phyloP scores from a whole-genome alignment of 768 basidiomycete species.

The Panus rudis region DNA sequence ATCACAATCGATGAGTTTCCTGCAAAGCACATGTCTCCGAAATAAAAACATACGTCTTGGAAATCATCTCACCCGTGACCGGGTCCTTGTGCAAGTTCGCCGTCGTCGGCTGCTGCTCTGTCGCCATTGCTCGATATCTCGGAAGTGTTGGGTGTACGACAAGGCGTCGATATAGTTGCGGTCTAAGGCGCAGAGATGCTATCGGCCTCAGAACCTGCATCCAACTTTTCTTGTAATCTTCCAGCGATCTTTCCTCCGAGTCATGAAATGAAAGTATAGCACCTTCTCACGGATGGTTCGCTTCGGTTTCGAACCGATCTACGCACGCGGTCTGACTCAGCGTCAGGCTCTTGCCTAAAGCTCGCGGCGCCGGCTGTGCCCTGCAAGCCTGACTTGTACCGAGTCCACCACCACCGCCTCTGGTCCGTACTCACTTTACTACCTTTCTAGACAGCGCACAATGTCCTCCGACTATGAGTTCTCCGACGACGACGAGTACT shows the following conservation, averaged over 20 bases:
- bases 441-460: slow-evolving; percentile 9
- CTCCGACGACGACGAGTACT: slow-evolving; percentile 58
- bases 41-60: slow-evolving; percentile 70
- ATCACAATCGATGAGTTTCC: slow-evolving; percentile 19
- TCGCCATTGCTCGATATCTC: slow-evolving; percentile 28
- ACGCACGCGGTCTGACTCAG: too few relatives aligned
- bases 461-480: slow-evolving; percentile 66
- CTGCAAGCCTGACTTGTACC: too few relatives aligned
- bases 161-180: too few relatives aligned
- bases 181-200: background rate
- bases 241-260: too few relatives aligned
- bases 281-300: too few relatives aligned
- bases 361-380: too few relatives aligned
- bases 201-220: slow-evolving; percentile 28
- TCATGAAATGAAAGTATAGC: too few relatives aligned
- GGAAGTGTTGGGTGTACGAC: background rate
- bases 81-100: slow-evolving; percentile 58
- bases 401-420: too few relatives aligned
- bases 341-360: too few relatives aligned
- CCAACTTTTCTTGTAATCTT: too few relatives aligned
- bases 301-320: too few relatives aligned
- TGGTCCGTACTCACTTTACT: slow-evolving; percentile 1
- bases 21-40: slow-evolving; percentile 14
- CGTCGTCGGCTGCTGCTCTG: slow-evolving; percentile 20
- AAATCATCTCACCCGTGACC: slow-evolving; percentile 93